Conservation (phyloP, 2,329 filamentous ascomycete genomes). For the Ophiostoma sp. region DNA sequence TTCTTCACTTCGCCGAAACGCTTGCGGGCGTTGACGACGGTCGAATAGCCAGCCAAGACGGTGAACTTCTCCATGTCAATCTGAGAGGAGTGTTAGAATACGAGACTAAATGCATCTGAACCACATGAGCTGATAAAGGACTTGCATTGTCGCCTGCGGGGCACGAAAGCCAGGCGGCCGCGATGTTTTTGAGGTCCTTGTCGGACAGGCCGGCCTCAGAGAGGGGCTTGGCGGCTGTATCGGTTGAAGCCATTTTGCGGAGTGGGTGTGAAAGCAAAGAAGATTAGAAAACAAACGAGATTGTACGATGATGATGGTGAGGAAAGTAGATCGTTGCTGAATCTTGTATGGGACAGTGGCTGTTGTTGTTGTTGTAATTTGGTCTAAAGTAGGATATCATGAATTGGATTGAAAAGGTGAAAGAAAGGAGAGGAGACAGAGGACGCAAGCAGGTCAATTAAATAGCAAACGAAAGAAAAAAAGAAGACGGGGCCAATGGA, state of each 20-base stretch:
- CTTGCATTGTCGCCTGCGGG: constrained; percentile 12
- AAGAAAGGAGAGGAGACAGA: neutral
- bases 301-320: neutral
- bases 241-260: neutral
- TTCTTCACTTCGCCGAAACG: constrained; percentile 62
- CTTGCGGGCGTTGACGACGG: constrained; percentile 38
- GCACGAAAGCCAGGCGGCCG: constrained; percentile 27
- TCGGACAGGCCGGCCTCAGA: constrained; percentile 15
- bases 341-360: too few species aligned
- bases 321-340: neutral
- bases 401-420: neutral
- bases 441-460: neutral
- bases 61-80: constrained; percentile 30
- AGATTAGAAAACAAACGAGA: neutral
- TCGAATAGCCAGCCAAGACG: constrained; percentile 27
- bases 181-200: constrained; percentile 24
- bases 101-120: neutral
- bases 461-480: neutral
- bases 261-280: neutral
- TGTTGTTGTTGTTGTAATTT: neutral
- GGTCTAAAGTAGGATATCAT: too few species aligned
- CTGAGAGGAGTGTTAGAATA: constrained; percentile 9
- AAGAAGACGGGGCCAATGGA: neutral
- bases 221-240: constrained; percentile 16
- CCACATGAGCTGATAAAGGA: neutral